A percentile compares a stretch with the other conserved stretches of the same genome.
Conservation (phyloP, 2,329 filamentous ascomycete species). For the Aurifilum marmelostoma region DNA sequence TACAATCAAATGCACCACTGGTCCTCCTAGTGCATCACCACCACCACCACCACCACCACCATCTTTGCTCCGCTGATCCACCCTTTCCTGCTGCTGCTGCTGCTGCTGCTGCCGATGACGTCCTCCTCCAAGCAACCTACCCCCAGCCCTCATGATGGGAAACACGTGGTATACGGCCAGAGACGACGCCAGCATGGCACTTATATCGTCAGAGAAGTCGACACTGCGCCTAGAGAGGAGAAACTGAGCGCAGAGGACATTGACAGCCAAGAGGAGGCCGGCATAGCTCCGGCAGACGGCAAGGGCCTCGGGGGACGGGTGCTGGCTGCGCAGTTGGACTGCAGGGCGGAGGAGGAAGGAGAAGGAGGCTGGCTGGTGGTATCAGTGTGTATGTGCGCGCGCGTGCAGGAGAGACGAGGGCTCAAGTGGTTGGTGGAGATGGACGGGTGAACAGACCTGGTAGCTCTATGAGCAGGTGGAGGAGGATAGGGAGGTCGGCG, state of each 20-base stretch:
- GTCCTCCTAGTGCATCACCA: slow-evolving; percentile 47
- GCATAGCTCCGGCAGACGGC: slow-evolving; percentile 53
- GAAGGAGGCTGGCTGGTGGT: slow-evolving; percentile 43
- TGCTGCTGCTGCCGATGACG: no score
- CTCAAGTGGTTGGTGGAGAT: background rate
- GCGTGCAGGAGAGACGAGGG: background rate
- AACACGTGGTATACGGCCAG: slow-evolving; percentile 55
- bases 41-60: slow-evolving; percentile 12
- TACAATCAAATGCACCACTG: slow-evolving; percentile 48
- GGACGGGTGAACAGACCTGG: slow-evolving; percentile 7
- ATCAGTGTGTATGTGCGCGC: background rate
- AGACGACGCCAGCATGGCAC: slow-evolving; percentile 42
- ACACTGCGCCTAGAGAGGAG: slow-evolving; percentile 40
- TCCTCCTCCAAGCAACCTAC: slow-evolving; percentile 37
- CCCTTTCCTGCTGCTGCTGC: no score
- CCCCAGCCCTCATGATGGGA: slow-evolving; percentile 49
- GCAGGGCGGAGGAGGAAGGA: slow-evolving; percentile 50
- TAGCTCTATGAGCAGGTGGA: slow-evolving; percentile 26
- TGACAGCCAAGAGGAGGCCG: slow-evolving; percentile 50
- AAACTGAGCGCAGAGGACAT: slow-evolving; percentile 48
- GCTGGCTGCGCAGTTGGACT: slow-evolving; percentile 43
- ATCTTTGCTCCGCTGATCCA: no score
- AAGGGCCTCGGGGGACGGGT: slow-evolving; percentile 43
- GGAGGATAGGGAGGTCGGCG: slow-evolving; percentile 19
- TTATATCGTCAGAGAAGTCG: slow-evolving; percentile 39